Base-by-base conservation (phyloP, 805 yeast genomes). In the Ogataea methanolica region DNA sequence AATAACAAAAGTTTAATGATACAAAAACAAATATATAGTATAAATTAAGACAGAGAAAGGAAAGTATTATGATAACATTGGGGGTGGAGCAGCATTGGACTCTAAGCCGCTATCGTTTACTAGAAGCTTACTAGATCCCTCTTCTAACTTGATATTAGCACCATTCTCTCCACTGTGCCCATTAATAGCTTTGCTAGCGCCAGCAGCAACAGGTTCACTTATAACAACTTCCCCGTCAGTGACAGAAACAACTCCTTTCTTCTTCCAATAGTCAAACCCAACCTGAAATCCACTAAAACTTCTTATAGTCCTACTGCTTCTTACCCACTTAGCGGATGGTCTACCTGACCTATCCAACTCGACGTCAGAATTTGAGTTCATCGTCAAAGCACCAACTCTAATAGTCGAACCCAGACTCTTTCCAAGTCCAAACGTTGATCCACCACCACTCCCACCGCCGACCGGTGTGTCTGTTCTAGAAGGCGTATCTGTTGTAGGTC, bases 231-330 rank as follows among this genome's bases (percentile, higher is more conserved):
- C 26, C n/a, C 33, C 48, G 9, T 34, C 37, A 15, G 36, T 39
- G 12, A 22, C 40, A 36, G 46, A 48, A 6, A 47, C 51, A 9
- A 17, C 12, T n/a, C 46, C 42, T 6, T 35, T 16, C 22, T 43
- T 43, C 19, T 47, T 45, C 68, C 67, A 63, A 9, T 52, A 36
- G 1, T 59, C 58, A 26, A 58, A 44, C 8, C 47, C 46, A 38
- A 58, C 51, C 21, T 53, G 52, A 49, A 47, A 58, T 4, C 68
- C 68, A 45, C 63, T 62, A 43, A 64, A 64, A 19, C 61, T 56
- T 42, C 54, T 55, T 15, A 63, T 44, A 16, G 44, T 53, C n/a
- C 51, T 49, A 5, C 48, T 45, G 17, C 47, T 41, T 42, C 48
- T 54, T 26, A 33, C 38, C 60, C 55, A 62, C 33, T 45, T 53